Percentiles rank a stretch among this genome's conserved stretches.
Conservation (phyloP, 306 rosid genomes). For the Acacia crassicarpa region DNA sequence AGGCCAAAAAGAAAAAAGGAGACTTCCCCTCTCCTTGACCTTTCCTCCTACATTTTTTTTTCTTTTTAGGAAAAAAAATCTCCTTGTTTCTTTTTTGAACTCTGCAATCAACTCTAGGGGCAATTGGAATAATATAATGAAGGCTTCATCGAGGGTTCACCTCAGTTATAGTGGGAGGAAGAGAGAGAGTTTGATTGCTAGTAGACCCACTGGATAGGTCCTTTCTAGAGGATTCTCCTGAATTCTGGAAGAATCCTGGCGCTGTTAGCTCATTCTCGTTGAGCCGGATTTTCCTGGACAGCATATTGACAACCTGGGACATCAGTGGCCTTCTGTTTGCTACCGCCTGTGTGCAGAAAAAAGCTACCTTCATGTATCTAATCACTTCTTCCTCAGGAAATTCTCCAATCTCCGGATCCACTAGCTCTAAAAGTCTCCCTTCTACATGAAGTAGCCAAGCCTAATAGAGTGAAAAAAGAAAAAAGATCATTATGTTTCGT, state of each 20-base stretch:
- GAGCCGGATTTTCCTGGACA: conserved; percentile 65
- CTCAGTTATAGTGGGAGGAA: conserved; percentile 47
- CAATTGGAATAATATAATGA: background rate
- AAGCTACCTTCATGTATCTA: conserved; percentile 84
- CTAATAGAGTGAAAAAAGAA: conserved; percentile 38
- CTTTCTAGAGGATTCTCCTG: conserved; percentile 48
- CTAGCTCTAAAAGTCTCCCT: conserved; percentile 65
- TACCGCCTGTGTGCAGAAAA: conserved; percentile 83
- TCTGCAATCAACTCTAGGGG: background rate
- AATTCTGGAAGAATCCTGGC: conserved; percentile 71
- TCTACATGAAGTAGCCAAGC: conserved; percentile 93
- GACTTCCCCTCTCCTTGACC: background rate
- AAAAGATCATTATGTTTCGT: conserved; percentile 6
- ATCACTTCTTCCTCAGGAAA: conserved; percentile 67
- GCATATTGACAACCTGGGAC: conserved; percentile 82
- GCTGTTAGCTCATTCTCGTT: conserved; percentile 74
- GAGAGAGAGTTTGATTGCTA: conserved; percentile 48
- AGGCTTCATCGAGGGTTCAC: conserved; percentile 63
- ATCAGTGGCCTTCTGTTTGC: conserved; percentile 78
- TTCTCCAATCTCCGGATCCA: conserved; percentile 62
- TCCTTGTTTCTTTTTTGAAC: conserved; percentile 4
- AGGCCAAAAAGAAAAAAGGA: background rate
- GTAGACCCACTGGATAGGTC: conserved; percentile 29
- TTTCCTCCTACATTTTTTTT: background rate
- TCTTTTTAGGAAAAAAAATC: background rate